Conservation (phyloP, 2,329 filamentous ascomycete species). For the Epichloe elymi region DNA sequence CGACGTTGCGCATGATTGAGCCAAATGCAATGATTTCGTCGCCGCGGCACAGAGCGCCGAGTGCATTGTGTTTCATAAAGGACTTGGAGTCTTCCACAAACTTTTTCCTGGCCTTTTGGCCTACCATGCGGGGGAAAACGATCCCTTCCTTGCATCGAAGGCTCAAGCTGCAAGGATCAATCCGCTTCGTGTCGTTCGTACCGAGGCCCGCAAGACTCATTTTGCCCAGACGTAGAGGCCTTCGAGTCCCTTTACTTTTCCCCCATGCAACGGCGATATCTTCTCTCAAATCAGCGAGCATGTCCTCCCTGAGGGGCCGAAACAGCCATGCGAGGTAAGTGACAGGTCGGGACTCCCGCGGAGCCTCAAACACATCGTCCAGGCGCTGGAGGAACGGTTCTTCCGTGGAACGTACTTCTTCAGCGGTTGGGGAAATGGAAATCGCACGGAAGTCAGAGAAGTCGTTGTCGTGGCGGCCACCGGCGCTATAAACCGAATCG, state of each 20-base stretch:
- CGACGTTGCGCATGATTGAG: constrained; percentile 37
- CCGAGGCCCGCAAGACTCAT: constrained; percentile 5
- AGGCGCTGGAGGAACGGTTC: constrained; percentile 41
- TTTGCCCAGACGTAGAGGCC: constrained; percentile 19
- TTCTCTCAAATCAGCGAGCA: constrained; percentile 51
- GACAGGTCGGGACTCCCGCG: constrained; percentile 23
- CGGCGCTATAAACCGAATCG: constrained; percentile 25
- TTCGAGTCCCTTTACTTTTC: no score
- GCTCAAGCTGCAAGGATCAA: background rate
- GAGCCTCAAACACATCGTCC: constrained; percentile 31
- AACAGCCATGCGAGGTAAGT: constrained; percentile 59
- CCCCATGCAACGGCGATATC: constrained; percentile 26
- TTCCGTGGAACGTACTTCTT: constrained; percentile 45
- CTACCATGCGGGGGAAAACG: background rate
- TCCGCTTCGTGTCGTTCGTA: no score
- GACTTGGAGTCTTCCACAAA: constrained; percentile 31
- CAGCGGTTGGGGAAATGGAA: constrained; percentile 49
- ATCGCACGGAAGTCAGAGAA: constrained; percentile 46
- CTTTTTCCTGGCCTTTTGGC: constrained; percentile 21
- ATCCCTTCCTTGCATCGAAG: no score
- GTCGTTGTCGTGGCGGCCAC: constrained; percentile 65
- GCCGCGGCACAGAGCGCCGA: constrained; percentile 45
- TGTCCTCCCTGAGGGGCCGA: constrained; percentile 56
- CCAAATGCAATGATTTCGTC: constrained; percentile 46
- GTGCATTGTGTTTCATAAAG: constrained; percentile 44